phyloP scores from a whole-genome alignment of 2,329 filamentous ascomycete genomes.

The Alternaria sp. region DNA sequence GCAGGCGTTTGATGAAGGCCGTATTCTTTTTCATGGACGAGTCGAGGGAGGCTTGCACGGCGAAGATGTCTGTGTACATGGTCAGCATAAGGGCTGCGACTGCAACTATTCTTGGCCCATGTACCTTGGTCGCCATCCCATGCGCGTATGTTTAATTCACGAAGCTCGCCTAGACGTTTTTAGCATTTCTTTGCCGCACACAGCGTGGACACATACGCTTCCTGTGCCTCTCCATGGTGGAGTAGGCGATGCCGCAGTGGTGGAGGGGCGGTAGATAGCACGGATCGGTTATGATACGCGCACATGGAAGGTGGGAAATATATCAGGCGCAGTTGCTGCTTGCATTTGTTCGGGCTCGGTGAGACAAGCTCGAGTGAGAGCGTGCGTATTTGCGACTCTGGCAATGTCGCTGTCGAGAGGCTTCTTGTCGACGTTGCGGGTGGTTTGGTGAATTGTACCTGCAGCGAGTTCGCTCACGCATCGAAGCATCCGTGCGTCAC shows the following conservation, averaged over 20 bases:
- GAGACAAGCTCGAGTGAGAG: slow-evolving; percentile 31
- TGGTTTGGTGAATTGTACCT: slow-evolving; percentile 32
- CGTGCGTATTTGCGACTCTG: slow-evolving; percentile 24
- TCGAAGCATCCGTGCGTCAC: slow-evolving; percentile 25
- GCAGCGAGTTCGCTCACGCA: slow-evolving; percentile 32
- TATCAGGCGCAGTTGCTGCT: slow-evolving; percentile 43
- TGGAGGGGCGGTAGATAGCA: slow-evolving; percentile 47
- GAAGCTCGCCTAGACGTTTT: slow-evolving; percentile 76
- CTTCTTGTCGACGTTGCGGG: slow-evolving; percentile 11
- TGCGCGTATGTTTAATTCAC: slow-evolving; percentile 83
- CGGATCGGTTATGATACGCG: slow-evolving; percentile 44
- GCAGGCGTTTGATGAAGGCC: slow-evolving; percentile 94
- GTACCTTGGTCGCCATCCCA: slow-evolving; percentile 90
- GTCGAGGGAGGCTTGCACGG: slow-evolving; percentile 81
- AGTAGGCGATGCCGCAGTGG: slow-evolving; percentile 37
- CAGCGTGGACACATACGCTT: slow-evolving; percentile 51
- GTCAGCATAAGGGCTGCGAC: slow-evolving; percentile 24
- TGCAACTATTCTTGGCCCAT: slow-evolving; percentile 23
- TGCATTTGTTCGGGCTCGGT: slow-evolving; percentile 45
- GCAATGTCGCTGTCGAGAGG: slow-evolving; percentile 21
- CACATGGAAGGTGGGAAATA: slow-evolving; percentile 46
- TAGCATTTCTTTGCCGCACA: slow-evolving; percentile 20
- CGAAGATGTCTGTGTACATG: slow-evolving; percentile 72
- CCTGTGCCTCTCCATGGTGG: slow-evolving; percentile 59
- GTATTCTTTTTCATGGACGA: slow-evolving; percentile 98